Conservation (phyloP, 768 basidiomycete species). For the Russula vinacea region DNA sequence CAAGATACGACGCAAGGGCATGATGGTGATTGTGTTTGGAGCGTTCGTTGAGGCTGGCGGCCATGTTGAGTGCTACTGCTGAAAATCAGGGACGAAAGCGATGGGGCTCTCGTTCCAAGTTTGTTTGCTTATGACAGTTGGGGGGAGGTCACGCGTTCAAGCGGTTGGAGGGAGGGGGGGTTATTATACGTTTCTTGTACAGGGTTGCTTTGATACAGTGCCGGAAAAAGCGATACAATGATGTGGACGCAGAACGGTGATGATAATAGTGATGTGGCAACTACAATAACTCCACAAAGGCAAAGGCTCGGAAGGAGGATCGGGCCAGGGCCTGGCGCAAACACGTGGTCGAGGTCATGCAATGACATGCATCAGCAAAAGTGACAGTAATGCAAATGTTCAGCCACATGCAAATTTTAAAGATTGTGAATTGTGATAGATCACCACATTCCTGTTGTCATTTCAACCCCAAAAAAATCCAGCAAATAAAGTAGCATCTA, state of each 20-base stretch:
- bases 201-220: slow-evolving; percentile 14
- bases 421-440: no score
- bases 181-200: slow-evolving; percentile 9
- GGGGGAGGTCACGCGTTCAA: slow-evolving; percentile 5
- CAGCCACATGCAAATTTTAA: no score
- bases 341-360: not conserved
- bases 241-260: not conserved
- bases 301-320: no score
- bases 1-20: slow-evolving; percentile 16
- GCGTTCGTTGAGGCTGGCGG: not conserved
- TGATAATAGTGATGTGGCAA: not conserved
- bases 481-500: no score
- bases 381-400: no score
- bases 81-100: not conserved
- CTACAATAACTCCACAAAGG: not conserved
- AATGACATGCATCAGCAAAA: no score
- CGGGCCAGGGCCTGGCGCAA: not conserved
- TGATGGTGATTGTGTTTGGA: not conserved
- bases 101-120: not conserved
- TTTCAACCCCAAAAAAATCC: no score
- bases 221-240: not conserved
- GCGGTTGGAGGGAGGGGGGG: slow-evolving; percentile 5
- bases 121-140: not conserved
- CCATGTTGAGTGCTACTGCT: not conserved
- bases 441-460: no score